Evolutionary conservation across 768 basidiomycete species (phyloP).

Genomic region (Boletus insuetus): DNA sequence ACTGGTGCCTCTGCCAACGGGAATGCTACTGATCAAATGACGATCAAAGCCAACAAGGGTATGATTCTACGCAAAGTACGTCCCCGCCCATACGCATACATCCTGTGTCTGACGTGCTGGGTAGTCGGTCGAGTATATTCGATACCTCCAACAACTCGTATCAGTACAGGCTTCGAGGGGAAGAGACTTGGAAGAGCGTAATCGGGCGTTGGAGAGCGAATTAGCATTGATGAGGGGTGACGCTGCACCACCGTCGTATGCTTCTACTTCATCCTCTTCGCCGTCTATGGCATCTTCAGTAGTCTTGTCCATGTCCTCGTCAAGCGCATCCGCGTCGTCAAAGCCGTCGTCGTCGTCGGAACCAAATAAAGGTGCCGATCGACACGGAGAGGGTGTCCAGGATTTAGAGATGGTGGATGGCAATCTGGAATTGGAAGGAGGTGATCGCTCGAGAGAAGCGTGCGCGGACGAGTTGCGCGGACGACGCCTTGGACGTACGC

Average conservation of each 20-base stretch:
- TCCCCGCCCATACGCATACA: not conserved
- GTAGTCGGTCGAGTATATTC: constrained; percentile 51
- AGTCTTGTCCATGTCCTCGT: constrained; percentile 19
- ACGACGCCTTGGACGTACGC: constrained; percentile 16
- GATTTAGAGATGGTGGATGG: constrained; percentile 23
- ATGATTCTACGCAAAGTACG: constrained; percentile 82
- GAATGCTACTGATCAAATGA: constrained; percentile 32
- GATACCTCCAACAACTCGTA: constrained; percentile 86
- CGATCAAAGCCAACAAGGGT: constrained; percentile 91
- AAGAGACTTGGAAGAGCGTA: constrained; percentile 73
- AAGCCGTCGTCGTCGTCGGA: constrained; percentile 8
- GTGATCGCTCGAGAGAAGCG: constrained; percentile 3
- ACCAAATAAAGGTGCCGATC: not conserved
- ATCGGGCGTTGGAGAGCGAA: constrained; percentile 41
- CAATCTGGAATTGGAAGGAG: not conserved
- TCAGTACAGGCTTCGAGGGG: constrained; percentile 75
- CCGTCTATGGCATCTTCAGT: constrained; percentile 17
- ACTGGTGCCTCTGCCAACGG: not conserved
- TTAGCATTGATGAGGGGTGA: constrained; percentile 25
- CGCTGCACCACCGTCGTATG: not conserved
- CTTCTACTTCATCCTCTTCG: constrained; percentile 19
- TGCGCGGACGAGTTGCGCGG: constrained; percentile 13
- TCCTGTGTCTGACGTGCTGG: not conserved
- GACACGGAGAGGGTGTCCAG: not conserved
- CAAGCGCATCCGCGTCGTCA: constrained; percentile 4